These are phyloP conservation scores for Daldinia grandis DNA, from an alignment of 495 filamentous ascomycete genomes.

Conservation along the genomic window DNA sequence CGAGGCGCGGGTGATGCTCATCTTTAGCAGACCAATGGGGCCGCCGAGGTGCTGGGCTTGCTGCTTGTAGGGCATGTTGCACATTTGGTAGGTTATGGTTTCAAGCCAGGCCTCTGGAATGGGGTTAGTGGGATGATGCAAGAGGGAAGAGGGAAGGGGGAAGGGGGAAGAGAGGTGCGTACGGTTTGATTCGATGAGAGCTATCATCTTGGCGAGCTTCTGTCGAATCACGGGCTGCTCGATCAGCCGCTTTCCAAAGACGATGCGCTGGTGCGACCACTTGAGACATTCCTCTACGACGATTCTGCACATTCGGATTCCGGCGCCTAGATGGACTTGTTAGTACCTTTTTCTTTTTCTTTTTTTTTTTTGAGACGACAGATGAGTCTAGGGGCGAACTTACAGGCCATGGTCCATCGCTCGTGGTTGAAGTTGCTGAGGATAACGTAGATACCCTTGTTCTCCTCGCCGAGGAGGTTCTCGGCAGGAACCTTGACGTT, in stretches of 20 bases:
- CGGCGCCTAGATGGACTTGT: constrained; percentile 54
- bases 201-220: constrained; percentile 91
- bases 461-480: constrained; percentile 82
- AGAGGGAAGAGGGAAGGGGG: not conserved
- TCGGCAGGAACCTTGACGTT: constrained; percentile 85
- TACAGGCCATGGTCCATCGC: constrained; percentile 72
- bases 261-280: constrained; percentile 88
- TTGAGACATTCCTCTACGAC: constrained; percentile 88
- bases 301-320: constrained; percentile 69
- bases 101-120: constrained; percentile 78
- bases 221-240: constrained; percentile 87
- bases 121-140: not conserved
- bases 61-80: constrained; percentile 80
- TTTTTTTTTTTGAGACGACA: not conserved
- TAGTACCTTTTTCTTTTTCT: constrained; percentile 4
- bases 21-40: constrained; percentile 85
- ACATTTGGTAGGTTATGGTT: constrained; percentile 84
- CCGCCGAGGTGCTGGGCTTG: constrained; percentile 80
- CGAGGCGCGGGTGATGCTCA: constrained; percentile 74
- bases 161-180: not conserved
- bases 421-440: constrained; percentile 89
- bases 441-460: constrained; percentile 90
- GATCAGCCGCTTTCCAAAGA: constrained; percentile 82
- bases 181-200: constrained; percentile 76
- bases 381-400: constrained; percentile 1